Conservation (phyloP, 2,329 filamentous ascomycete species). For the Hypocreales sp. region DNA sequence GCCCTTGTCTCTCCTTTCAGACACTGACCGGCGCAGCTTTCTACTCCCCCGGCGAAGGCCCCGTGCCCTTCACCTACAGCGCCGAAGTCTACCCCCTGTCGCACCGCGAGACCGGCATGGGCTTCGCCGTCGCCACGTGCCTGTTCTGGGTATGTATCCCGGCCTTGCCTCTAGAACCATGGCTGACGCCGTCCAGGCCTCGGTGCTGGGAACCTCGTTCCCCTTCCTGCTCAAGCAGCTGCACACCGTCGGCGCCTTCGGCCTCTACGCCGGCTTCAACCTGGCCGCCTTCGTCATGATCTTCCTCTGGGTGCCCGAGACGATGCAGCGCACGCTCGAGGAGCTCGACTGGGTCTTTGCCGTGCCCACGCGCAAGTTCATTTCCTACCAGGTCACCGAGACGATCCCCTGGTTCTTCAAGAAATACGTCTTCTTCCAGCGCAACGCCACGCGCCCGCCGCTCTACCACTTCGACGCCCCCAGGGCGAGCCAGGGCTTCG, state of each 20-base stretch:
- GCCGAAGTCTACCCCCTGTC: conserved; percentile 50
- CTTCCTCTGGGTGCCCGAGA: conserved; percentile 32
- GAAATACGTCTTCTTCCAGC: conserved; percentile 16
- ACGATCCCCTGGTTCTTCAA: conserved; percentile 18
- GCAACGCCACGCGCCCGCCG: conserved; percentile 15
- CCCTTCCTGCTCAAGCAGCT: conserved; percentile 26
- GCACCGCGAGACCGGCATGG: conserved; percentile 49
- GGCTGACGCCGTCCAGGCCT: conserved; percentile 12
- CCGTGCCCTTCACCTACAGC: conserved; percentile 45
- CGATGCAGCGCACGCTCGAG: conserved; percentile 35
- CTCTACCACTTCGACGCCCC: conserved; percentile 20
- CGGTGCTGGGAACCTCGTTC: conserved; percentile 34
- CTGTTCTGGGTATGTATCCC: conserved; percentile 26
- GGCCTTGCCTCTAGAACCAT: neutral
- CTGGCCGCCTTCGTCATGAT: conserved; percentile 37
- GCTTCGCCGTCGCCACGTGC: conserved; percentile 44
- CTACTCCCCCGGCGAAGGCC: conserved; percentile 49
- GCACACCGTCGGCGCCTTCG: conserved; percentile 22
- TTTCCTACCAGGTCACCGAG: conserved; percentile 18
- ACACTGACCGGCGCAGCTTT: conserved; percentile 21
- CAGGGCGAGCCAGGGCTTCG: conserved; percentile 2
- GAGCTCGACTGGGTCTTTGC: conserved; percentile 35
- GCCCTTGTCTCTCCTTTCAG: neutral
- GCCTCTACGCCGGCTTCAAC: conserved; percentile 41
- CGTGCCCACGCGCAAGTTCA: conserved; percentile 27